Percentiles rank a stretch among this genome's conserved stretches.
These are phyloP conservation scores for Trichomonas vaginalis DNA, from an alignment of 208 protist genomes.

Conservation along the genomic window DNA sequence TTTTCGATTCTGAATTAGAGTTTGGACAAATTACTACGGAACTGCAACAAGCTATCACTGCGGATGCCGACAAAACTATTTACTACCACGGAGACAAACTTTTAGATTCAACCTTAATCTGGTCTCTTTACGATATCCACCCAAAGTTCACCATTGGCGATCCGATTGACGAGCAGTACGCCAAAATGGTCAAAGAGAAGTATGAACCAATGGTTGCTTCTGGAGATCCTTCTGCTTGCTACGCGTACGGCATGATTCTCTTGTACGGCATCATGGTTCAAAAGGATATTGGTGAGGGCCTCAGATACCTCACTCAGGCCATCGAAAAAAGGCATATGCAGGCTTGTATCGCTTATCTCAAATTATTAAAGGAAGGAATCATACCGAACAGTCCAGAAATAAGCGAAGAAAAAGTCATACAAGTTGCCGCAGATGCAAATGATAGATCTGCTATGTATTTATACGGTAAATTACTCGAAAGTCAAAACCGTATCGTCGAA, in stretches of 20 bases:
- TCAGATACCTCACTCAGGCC: not conserved
- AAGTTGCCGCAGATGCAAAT: not conserved
- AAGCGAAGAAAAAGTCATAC: not conserved
- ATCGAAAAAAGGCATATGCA: not conserved
- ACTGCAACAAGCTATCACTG: not conserved
- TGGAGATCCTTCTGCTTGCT: not conserved
- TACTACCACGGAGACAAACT: not conserved
- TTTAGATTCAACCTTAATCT: not conserved
- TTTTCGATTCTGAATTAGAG: not conserved
- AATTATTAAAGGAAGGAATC: not conserved
- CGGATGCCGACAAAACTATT: not conserved
- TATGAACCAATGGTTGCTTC: not conserved
- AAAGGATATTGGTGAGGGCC: not conserved
- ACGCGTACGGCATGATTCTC: not conserved
- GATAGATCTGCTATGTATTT: not conserved
- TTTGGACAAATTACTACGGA: not conserved
- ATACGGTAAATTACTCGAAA: not conserved
- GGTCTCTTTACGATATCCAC: not conserved
- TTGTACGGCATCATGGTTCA: not conserved
- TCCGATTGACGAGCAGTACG: not conserved
- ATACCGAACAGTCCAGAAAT: not conserved
- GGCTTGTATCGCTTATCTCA: not conserved
- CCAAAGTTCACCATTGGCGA: not conserved
- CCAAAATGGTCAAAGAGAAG: not conserved
- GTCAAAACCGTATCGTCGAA: not conserved